Percentiles rank a stretch among this genome's conserved stretches.
These are phyloP conservation scores for Mentha longifolia DNA, from an alignment of 257 asterid species.

Conservation along the genomic window DNA sequence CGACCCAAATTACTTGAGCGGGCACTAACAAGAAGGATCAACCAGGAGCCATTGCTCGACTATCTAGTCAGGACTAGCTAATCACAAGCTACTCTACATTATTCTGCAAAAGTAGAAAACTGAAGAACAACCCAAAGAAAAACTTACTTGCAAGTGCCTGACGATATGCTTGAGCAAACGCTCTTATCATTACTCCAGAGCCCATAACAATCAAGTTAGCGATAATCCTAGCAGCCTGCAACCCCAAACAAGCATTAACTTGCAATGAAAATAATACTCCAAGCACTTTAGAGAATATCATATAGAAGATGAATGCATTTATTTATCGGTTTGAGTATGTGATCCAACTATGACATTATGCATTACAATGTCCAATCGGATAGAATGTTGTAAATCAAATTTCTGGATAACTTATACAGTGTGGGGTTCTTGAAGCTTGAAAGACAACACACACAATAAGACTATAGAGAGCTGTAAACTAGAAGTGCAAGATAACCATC, in stretches of 20 bases:
- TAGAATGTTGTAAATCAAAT: background rate
- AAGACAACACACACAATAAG: background rate
- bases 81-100: background rate
- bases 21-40: slow-evolving; percentile 1
- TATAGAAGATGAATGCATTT: background rate
- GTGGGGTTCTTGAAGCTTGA: background rate
- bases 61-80: background rate
- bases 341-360: background rate
- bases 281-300: background rate
- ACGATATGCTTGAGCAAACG: slow-evolving; percentile 76
- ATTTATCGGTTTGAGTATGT: background rate
- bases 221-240: slow-evolving; percentile 66
- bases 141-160: slow-evolving; percentile 73
- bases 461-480: background rate
- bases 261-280: background rate
- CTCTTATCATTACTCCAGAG: slow-evolving; percentile 63
- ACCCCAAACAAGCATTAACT: slow-evolving; percentile 18
- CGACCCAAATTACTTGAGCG: background rate
- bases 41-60: slow-evolving; percentile 2
- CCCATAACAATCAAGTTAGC: slow-evolving; percentile 70
- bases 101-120: background rate
- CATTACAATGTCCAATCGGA: background rate
- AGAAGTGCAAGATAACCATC: slow-evolving; percentile 4
- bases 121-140: slow-evolving; percentile 3
- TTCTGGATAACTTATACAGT: background rate